Conservation (phyloP, 139 green algal species). For the Chlorella ohadii region DNA sequence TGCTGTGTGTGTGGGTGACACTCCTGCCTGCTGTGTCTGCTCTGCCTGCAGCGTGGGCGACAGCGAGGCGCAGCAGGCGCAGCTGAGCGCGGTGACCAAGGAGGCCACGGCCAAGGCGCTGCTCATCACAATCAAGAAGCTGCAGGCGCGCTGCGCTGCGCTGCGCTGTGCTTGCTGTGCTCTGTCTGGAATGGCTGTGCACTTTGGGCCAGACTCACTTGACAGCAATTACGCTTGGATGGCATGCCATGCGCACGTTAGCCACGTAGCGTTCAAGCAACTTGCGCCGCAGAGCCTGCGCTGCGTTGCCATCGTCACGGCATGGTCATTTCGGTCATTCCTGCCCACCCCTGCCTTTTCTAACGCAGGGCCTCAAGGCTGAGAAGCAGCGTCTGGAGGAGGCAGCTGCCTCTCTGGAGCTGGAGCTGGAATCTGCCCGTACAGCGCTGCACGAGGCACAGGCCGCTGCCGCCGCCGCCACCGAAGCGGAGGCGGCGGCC, state of each 20-base stretch:
- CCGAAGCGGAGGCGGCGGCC: slow-evolving; percentile 37
- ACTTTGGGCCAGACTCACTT: no score
- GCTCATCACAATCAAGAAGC: slow-evolving; percentile 33
- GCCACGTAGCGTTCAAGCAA: no score
- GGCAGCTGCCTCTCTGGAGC: slow-evolving; percentile 72
- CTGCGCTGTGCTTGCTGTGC: no score
- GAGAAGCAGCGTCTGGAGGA: slow-evolving; percentile 56
- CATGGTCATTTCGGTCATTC: no score
- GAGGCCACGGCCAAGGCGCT: slow-evolving; percentile 44
- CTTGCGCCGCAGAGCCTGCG: no score
- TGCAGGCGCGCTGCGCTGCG: not conserved
- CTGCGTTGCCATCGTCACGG: no score
- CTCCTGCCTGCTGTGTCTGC: no score
- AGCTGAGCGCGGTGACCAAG: slow-evolving; percentile 26
- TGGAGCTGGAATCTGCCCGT: slow-evolving; percentile 69
- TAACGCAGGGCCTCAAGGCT: slow-evolving; percentile 24
- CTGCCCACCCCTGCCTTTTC: no score
- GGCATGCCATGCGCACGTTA: no score
- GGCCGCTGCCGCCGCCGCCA: not conserved
- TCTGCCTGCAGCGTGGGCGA: slow-evolving; percentile 29
- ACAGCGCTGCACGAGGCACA: slow-evolving; percentile 11
- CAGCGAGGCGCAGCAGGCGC: slow-evolving; percentile 14
- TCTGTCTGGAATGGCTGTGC: no score
- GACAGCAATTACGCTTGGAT: no score
- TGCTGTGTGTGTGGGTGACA: no score